Evolutionary conservation across 371 early-diverging fungal species (phyloP).

Genomic region (Mortierella sp.): DNA sequence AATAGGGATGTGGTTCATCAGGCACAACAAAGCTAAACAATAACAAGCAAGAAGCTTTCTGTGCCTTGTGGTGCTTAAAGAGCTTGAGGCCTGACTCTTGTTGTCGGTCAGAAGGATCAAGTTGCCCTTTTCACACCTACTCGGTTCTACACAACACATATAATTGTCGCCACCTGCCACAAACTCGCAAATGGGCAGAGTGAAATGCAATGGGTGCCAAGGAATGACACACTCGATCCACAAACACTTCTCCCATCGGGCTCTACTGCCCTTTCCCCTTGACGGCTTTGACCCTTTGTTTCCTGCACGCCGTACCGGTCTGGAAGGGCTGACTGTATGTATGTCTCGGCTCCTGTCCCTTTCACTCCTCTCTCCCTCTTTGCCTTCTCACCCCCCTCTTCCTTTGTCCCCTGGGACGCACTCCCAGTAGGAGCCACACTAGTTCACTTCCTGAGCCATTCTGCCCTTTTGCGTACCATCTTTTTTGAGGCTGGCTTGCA

Average conservation of each 20-base stretch:
- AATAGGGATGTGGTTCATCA: constrained; percentile 5
- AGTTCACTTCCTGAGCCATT: background rate
- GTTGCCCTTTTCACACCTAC: background rate
- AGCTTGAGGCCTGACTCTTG: background rate
- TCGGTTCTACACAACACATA: background rate
- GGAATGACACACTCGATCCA: background rate
- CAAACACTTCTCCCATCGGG: background rate
- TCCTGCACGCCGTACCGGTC: background rate
- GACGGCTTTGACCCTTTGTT: constrained; percentile 1
- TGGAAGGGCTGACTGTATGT: background rate
- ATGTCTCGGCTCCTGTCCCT: constrained; percentile 4
- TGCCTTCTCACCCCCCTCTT: background rate
- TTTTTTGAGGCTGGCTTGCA: constrained; percentile 4
- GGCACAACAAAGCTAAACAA: background rate
- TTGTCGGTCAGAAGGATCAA: background rate
- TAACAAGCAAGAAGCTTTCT: background rate
- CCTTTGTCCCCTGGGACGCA: background rate
- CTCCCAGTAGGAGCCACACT: background rate
- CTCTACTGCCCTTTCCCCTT: background rate
- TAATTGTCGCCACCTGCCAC: background rate
- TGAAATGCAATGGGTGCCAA: background rate
- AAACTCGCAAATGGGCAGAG: background rate
- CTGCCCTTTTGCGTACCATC: background rate
- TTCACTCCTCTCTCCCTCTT: background rate
- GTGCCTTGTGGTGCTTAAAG: background rate